Base-by-base conservation (phyloP, 371 early-diverging fungal species). In the Funneliformis caledonium region DNA sequence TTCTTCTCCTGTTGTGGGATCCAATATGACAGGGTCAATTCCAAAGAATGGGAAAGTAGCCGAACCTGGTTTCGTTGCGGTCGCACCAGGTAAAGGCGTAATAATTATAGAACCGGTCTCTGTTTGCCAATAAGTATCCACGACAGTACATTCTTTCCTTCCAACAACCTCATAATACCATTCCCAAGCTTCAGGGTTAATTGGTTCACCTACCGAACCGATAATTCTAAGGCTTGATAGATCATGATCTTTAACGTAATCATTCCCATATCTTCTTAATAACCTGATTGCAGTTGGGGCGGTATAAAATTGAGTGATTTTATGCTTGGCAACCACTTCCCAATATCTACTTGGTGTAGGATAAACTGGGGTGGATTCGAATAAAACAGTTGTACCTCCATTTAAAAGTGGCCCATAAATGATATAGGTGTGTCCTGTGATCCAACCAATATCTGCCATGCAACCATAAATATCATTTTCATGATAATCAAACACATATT, bases 251-350 rank as follows among this genome's bases (percentile, higher is more conserved):
- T 92, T 87, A 48, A 96, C 90, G 89, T 91, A 91, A 52, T 93
- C 89, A 82, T 97, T 94, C 48, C 97, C 97, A n/a, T 94, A 83
- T 22, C 95, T 91, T 76, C 96, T 93, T 76, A 99, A 88, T 2
- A 97, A 96, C 75, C 99, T 94, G 82, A 99, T 96, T 47, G 98
- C 97, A 2, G 99, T 99, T 26, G 99, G 99, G 0, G 99, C 99
- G 37, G 99, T 99, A 86, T 99, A 99, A 82, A 99, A 94, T 85
- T 98, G 98, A 10, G 98, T 98, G 81, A 98, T 88, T 82, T 91
- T 93, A 88, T 96, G 94, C 59, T 94, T 92, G 74, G 92, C 94
- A 56, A 97, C 92, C 31, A 93, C 81, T 78, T 93, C 84, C 95
- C 97, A 97, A 88, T 94, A 93, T 74, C 97, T 91, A 43, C 89